Evolutionary conservation across 2,329 filamentous ascomycete genomes (phyloP), one percentile per base, ranked within the genome.

Genomic region (Colletotrichum gigasporum): DNA sequence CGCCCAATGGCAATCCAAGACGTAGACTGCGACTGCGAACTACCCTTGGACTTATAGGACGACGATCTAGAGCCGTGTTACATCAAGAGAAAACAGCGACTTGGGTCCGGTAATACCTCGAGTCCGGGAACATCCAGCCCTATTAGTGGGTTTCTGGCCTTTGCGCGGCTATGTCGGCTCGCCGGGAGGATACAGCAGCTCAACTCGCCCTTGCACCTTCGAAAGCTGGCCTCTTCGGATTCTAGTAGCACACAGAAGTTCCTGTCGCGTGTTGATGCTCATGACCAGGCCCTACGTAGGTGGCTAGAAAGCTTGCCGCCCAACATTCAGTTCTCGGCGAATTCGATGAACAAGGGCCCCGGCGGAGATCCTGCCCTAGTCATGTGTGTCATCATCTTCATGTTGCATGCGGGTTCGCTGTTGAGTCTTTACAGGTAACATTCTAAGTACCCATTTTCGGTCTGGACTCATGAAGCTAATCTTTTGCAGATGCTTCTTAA

Each of bases 1-100:
- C 64, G 73, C 2, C 72, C 73, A 12, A 64, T 69, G 57, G 57
- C 71, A 4, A 70, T 69, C 11, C 80, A 73, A 20, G 73, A 75
- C 26, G 66, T 67, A 18, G 73, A 75, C 51, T 73, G 70, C 28
- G 63, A 68, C 63, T 75, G 72, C 45, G 69, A 72, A 39, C 45
- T 75, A 5, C 72, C 73, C 2, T 57, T 72, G 0, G 66, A 69
- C 26, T 28, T 74, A 11, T 60, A 60, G 16, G 72, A 75, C 39
- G 71, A 73, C 8, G 68, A 72, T 2, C 62, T 74, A 9, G 70
- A 71, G 28, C 47, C 24, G 4, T 45, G 67, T 20, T 63, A 41
- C 22, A 45, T 28, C 14, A 35, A 52, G 5, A 24, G 8, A 7
- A 12, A 14, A 26, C 3, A n/a, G n/a, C n/a, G 3, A 14, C 22